Percentiles rank a stretch among this genome's conserved stretches.
Conservation (phyloP, 495 filamentous ascomycete genomes). For the Penicillium nucicola region DNA sequence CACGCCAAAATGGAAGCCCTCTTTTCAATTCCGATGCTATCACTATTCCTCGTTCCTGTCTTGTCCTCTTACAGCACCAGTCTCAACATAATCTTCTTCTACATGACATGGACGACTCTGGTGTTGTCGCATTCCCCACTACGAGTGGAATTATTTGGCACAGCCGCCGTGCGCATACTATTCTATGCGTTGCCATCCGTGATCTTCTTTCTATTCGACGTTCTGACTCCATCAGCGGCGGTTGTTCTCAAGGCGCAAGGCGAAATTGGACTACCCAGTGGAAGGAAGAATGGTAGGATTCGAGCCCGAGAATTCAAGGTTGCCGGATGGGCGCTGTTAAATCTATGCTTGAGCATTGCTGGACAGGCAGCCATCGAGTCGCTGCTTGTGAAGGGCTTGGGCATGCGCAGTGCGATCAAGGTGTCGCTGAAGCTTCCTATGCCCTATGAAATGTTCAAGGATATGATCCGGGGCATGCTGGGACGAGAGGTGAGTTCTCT, state of each 20-base stretch:
- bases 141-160: conserved; percentile 71
- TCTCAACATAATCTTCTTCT: conserved; percentile 86
- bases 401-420: conserved; percentile 53
- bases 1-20: conserved; percentile 54
- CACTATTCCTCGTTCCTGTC: conserved; percentile 56
- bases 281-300: conserved; percentile 41
- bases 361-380: conserved; percentile 57
- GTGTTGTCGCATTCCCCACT: conserved; percentile 72
- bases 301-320: conserved; percentile 33
- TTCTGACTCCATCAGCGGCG: conserved; percentile 61
- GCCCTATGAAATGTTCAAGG: conserved; percentile 58
- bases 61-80: conserved; percentile 66
- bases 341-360: conserved; percentile 56
- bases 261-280: conserved; percentile 57
- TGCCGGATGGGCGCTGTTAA: conserved; percentile 59
- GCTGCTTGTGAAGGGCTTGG: conserved; percentile 47
- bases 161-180: conserved; percentile 60
- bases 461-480: conserved; percentile 48
- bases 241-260: conserved; percentile 68
- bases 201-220: conserved; percentile 72
- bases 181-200: conserved; percentile 74
- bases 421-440: conserved; percentile 57
- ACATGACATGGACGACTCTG: conserved; percentile 83
- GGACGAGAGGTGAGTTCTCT: conserved; percentile 49
- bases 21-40: conserved; percentile 68